Conservation (phyloP, 1,284 basidiomycete species). For the Meira nashicola region DNA sequence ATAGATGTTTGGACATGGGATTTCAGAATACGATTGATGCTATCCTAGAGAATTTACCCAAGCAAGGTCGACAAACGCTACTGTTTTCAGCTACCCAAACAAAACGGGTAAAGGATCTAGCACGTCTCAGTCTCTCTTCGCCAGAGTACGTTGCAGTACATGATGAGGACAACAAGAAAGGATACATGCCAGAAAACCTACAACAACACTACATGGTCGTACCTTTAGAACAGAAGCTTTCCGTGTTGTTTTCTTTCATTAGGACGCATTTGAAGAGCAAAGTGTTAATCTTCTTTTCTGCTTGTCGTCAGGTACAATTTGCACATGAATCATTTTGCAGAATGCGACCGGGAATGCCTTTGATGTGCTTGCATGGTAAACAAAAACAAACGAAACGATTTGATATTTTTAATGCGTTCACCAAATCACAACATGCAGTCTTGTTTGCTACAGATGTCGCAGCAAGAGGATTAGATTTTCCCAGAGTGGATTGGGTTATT, state of each 20-base stretch:
- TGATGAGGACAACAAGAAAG: slow-evolving; percentile 44
- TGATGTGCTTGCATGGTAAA: slow-evolving; percentile 91
- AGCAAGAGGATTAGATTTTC: slow-evolving; percentile 93
- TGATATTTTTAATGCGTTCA: slow-evolving; percentile 48
- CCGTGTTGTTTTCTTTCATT: slow-evolving; percentile 89
- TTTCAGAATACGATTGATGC: slow-evolving; percentile 85
- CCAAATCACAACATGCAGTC: slow-evolving; percentile 41
- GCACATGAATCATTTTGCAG: slow-evolving; percentile 94
- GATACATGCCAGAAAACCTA: slow-evolving; percentile 64
- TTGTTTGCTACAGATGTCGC: slow-evolving; percentile 78
- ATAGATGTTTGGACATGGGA: slow-evolving; percentile 93
- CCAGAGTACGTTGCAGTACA: slow-evolving; percentile 67
- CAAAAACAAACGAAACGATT: slow-evolving; percentile 89
- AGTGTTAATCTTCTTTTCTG: slow-evolving; percentile 87
- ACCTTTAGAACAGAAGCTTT: slow-evolving; percentile 79
- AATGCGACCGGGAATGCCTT: slow-evolving; percentile 84
- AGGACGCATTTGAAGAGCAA: slow-evolving; percentile 90
- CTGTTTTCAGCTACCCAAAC: slow-evolving; percentile 97
- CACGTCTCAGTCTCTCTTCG: slow-evolving; percentile 78
- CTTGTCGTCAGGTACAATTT: slow-evolving; percentile 80
- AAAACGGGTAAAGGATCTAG: slow-evolving; percentile 80
- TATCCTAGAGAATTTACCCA: slow-evolving; percentile 72
- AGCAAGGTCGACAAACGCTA: slow-evolving; percentile 66
- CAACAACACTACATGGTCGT: slow-evolving; percentile 88
- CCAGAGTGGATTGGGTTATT: slow-evolving; percentile 92